A percentile compares a stretch with the other conserved stretches of the same genome.
phyloP scores from a whole-genome alignment of 129 eudicot genomes.

The Artemisia annua region DNA sequence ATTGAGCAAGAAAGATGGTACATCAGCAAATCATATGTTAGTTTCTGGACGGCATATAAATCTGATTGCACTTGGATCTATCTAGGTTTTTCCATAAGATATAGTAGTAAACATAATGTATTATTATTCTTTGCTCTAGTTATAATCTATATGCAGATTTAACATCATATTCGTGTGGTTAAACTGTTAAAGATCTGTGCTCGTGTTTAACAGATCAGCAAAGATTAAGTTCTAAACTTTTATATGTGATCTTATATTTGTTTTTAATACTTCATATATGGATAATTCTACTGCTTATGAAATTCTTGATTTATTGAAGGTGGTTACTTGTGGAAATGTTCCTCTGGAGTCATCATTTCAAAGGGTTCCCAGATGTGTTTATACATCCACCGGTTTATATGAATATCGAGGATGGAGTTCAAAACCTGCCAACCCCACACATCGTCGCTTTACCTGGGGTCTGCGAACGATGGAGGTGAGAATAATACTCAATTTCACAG shows the following conservation, averaged over 20 bases:
- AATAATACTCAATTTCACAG: not conserved
- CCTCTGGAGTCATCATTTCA: constrained; percentile 74
- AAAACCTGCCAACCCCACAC: constrained; percentile 68
- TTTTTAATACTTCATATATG: not conserved
- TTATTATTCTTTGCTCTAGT: too few species aligned
- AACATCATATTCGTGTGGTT: too few species aligned
- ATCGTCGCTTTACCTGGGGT: constrained; percentile 76
- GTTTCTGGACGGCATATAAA: too few species aligned
- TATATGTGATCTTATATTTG: not conserved
- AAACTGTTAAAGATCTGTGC: not conserved
- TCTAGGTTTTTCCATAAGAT: too few species aligned
- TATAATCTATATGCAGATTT: too few species aligned
- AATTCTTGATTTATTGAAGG: constrained; percentile 38
- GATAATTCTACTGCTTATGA: constrained; percentile 17
- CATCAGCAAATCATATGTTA: too few species aligned
- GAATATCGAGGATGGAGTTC: constrained; percentile 76
- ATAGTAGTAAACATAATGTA: too few species aligned
- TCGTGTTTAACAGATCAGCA: not conserved
- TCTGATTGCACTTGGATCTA: too few species aligned
- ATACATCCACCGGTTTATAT: constrained; percentile 65
- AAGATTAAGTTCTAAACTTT: not conserved
- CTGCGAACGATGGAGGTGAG: constrained; percentile 71
- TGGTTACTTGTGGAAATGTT: constrained; percentile 72
- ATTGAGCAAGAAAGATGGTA: too few species aligned
- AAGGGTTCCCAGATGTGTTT: constrained; percentile 67